Conservation (phyloP, 2,329 filamentous ascomycete genomes). For the Cadophora luteo-olivacea region DNA sequence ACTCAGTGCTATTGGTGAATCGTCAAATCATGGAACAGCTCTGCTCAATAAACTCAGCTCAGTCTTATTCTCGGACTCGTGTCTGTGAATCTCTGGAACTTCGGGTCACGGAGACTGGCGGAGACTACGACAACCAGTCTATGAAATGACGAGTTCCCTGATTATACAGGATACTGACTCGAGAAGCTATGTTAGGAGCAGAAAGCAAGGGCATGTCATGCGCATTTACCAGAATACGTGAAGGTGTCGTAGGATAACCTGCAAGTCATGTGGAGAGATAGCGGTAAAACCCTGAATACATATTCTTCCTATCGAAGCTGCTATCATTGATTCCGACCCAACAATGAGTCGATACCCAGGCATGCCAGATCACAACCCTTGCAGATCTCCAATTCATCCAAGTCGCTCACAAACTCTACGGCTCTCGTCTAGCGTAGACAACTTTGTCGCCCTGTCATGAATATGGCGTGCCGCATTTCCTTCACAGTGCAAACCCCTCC, state of each 20-base stretch:
- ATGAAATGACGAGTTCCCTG: neutral
- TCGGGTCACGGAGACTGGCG: neutral
- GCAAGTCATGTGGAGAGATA: neutral
- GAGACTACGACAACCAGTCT: neutral
- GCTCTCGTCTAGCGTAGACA: no score
- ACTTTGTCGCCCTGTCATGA: neutral
- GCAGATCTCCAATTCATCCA: no score
- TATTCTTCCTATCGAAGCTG: neutral
- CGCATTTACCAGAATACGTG: neutral
- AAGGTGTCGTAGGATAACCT: neutral
- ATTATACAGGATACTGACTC: neutral
- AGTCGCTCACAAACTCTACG: no score
- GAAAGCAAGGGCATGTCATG: neutral
- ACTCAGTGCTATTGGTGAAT: slow-evolving; percentile 1
- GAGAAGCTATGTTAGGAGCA: neutral
- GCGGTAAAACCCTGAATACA: neutral
- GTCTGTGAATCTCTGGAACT: neutral
- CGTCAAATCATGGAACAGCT: neutral
- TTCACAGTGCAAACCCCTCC: neutral
- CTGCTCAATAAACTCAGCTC: neutral
- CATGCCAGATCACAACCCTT: neutral
- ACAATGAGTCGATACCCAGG: neutral
- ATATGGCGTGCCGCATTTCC: neutral
- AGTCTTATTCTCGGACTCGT: neutral
- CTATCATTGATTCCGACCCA: neutral